Percentiles rank a stretch among this genome's conserved stretches.
Conservation (phyloP, 805 yeast genomes). For the Jamesozyma spencerorum region DNA sequence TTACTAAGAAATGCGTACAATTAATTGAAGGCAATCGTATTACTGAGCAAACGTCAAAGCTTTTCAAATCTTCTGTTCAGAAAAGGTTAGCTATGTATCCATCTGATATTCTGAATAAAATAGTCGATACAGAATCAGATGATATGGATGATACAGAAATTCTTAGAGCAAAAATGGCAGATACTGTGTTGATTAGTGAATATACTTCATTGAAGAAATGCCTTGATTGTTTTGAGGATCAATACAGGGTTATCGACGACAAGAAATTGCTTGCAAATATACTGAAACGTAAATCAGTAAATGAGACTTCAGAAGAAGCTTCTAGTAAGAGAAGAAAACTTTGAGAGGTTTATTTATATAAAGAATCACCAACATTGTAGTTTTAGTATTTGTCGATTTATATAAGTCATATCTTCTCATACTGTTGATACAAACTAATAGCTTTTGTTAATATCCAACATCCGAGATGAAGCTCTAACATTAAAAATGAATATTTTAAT, state of each 20-base stretch:
- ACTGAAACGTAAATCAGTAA: conserved; percentile 38
- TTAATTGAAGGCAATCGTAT: conserved; percentile 43
- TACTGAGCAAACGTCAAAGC: conserved; percentile 31
- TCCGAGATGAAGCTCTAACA: too few relatives aligned
- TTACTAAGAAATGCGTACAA: conserved; percentile 52
- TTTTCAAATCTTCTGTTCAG: conserved; percentile 24
- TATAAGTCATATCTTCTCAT: too few relatives aligned
- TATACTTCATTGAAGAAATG: conserved; percentile 40
- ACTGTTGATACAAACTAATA: too few relatives aligned
- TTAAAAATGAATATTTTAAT: too few relatives aligned
- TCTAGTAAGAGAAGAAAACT: neutral
- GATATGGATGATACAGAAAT: neutral
- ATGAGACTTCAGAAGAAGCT: neutral
- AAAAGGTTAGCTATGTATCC: conserved; percentile 34
- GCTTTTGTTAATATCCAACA: too few relatives aligned
- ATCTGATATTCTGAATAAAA: conserved; percentile 5
- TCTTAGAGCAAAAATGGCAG: conserved; percentile 38
- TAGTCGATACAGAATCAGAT: conserved; percentile 11
- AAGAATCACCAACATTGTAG: too few relatives aligned
- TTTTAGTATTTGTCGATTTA: too few relatives aligned
- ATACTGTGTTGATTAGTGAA: conserved; percentile 49
- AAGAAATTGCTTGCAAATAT: conserved; percentile 50
- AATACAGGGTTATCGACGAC: conserved; percentile 44
- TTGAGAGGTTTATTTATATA: neutral
- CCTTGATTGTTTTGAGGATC: conserved; percentile 16